These are phyloP conservation scores for Neurospora sp. DNA, from an alignment of 2,329 filamentous ascomycete genomes.

Conservation along the genomic window DNA sequence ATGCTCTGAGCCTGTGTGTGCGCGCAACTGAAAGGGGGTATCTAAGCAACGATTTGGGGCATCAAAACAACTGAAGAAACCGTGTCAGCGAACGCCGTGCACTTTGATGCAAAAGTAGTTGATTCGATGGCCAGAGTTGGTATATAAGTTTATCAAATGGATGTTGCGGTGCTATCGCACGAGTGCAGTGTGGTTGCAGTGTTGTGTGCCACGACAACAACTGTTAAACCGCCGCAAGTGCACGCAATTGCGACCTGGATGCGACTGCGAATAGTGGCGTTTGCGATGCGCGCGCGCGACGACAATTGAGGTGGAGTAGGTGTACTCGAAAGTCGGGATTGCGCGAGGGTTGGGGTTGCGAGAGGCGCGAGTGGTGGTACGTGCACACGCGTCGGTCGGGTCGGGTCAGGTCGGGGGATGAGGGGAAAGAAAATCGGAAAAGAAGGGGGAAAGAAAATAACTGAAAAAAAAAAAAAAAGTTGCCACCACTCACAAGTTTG, in stretches of 20 bases:
- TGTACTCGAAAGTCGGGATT: slow-evolving; percentile 9
- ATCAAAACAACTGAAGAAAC: not conserved
- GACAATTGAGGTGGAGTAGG: slow-evolving; percentile 3
- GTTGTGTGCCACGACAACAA: not conserved
- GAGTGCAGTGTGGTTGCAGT: not conserved
- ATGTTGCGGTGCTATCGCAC: not conserved
- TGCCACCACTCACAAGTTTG: slow-evolving; percentile 19
- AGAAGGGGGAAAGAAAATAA: slow-evolving; percentile 25
- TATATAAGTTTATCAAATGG: not conserved
- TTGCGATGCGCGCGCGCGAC: not conserved
- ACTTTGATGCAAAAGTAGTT: not conserved
- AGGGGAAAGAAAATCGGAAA: slow-evolving; percentile 22
- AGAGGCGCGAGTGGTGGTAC: slow-evolving; percentile 11
- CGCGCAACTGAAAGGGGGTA: not conserved
- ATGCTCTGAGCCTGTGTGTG: not conserved
- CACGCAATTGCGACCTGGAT: not conserved
- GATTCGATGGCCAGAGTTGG: not conserved
- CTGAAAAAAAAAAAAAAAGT: slow-evolving; percentile 12
- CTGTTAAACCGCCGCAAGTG: not conserved
- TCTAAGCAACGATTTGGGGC: not conserved
- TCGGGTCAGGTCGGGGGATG: slow-evolving; percentile 25
- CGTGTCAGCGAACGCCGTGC: not conserved
- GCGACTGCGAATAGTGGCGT: slow-evolving; percentile 2
- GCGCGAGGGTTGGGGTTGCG: slow-evolving; percentile 2
- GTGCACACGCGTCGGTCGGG: slow-evolving; percentile 19